These are phyloP conservation scores for Pseudogymnoascus sp. DNA, from an alignment of 2,329 filamentous ascomycete genomes.

Conservation along the genomic window DNA sequence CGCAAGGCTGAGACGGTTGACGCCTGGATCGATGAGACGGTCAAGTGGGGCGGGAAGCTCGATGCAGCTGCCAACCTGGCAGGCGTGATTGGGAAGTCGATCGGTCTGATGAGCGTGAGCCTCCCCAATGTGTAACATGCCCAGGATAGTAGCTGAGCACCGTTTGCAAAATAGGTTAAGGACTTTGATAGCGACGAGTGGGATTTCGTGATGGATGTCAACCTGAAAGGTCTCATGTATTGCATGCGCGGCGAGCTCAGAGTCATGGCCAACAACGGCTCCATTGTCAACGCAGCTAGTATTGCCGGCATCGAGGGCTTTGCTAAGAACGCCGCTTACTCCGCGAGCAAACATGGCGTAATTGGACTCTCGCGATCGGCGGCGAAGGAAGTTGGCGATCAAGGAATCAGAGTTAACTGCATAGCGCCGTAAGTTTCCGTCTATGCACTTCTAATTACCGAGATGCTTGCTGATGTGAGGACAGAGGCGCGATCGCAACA, in stretches of 20 bases:
- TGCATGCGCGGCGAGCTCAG: constrained; percentile 43
- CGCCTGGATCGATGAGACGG: constrained; percentile 31
- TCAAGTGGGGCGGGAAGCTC: constrained; percentile 31
- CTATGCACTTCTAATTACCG: background rate
- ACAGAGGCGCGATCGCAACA: too few relatives aligned
- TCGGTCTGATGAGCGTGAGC: constrained; percentile 25
- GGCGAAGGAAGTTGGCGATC: constrained; percentile 25
- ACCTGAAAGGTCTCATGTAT: constrained; percentile 42
- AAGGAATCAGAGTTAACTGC: constrained; percentile 16
- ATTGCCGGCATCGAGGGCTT: constrained; percentile 34
- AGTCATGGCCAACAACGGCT: constrained; percentile 40
- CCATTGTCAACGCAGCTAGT: constrained; percentile 49
- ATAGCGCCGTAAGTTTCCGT: constrained; percentile 15
- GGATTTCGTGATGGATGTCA: constrained; percentile 37
- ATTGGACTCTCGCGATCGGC: constrained; percentile 28
- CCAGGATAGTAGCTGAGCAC: constrained; percentile 17
- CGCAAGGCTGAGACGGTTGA: constrained; percentile 27
- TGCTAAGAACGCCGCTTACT: constrained; percentile 23
- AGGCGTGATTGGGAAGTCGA: constrained; percentile 29
- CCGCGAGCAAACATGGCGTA: constrained; percentile 29
- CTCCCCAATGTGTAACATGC: too few relatives aligned
- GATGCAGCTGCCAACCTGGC: constrained; percentile 37
- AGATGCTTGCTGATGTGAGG: too few relatives aligned
- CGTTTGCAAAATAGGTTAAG: constrained; percentile 15
- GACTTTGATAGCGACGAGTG: constrained; percentile 35